Percentiles rank a stretch among this genome's conserved stretches.
Evolutionary conservation across 164 flowering plant species (phyloP).

Genomic region (Stephania japonica): DNA sequence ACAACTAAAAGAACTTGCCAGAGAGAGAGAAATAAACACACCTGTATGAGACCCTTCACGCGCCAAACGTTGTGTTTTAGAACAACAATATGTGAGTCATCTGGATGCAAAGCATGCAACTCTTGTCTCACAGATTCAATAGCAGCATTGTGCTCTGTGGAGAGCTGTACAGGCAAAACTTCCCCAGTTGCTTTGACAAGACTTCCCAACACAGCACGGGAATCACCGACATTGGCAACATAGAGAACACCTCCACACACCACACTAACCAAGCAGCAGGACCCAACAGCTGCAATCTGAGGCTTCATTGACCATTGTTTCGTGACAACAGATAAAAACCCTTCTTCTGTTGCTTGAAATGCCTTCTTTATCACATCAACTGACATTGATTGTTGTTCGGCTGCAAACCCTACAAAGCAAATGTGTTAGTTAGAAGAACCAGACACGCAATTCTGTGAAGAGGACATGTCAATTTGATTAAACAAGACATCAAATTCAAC

Average conservation of each 20-base stretch:
- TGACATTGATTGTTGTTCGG: slow-evolving; percentile 66
- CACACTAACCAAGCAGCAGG: slow-evolving; percentile 72
- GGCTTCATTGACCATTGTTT: slow-evolving; percentile 69
- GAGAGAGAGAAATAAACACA: slow-evolving; percentile 12
- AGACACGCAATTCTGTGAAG: neutral
- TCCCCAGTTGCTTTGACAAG: slow-evolving; percentile 65
- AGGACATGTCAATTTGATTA: neutral
- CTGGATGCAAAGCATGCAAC: slow-evolving; percentile 61
- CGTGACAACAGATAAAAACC: slow-evolving; percentile 60
- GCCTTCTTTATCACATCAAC: slow-evolving; percentile 68
- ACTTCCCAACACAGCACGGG: slow-evolving; percentile 77
- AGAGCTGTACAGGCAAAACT: slow-evolving; percentile 55
- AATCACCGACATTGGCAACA: slow-evolving; percentile 75
- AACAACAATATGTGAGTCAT: slow-evolving; percentile 72
- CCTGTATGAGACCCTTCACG: slow-evolving; percentile 85
- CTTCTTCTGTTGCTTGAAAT: slow-evolving; percentile 82
- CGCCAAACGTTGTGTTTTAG: slow-evolving; percentile 89
- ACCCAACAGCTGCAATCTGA: slow-evolving; percentile 86
- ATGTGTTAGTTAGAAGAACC: neutral
- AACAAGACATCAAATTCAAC: neutral
- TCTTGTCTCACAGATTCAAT: slow-evolving; percentile 75
- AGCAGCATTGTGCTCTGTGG: slow-evolving; percentile 61
- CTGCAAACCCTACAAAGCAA: slow-evolving; percentile 41
- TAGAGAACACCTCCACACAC: slow-evolving; percentile 61
- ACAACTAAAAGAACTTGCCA: neutral